Percentiles rank a stretch among this genome's conserved stretches.
Evolutionary conservation across 148 eudicot genomes (phyloP).

Genomic region (Chenopodium formosanum): DNA sequence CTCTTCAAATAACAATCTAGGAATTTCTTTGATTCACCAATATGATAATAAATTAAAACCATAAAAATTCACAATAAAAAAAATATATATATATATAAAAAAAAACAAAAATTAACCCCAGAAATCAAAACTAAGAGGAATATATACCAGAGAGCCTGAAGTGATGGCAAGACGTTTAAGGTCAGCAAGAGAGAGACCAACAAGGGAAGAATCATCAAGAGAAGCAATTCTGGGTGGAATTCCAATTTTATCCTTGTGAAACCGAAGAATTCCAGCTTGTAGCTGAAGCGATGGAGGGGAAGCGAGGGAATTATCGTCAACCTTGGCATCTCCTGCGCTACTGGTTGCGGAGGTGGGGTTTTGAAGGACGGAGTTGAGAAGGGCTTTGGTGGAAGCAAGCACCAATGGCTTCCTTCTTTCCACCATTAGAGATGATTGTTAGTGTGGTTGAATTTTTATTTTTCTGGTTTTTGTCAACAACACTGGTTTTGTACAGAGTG

Average conservation of each 20-base stretch:
- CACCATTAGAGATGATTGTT: slow-evolving; percentile 36
- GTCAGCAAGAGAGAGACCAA: slow-evolving; percentile 59
- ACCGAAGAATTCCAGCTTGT: slow-evolving; percentile 64
- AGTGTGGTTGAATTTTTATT: no score
- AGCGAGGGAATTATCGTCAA: slow-evolving; percentile 10
- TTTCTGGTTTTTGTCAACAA: no score
- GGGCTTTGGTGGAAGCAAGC: slow-evolving; percentile 73
- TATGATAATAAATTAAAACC: background rate
- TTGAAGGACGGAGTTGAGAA: slow-evolving; percentile 43
- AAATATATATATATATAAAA: no score
- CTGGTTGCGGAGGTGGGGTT: background rate
- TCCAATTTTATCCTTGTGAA: slow-evolving; percentile 31
- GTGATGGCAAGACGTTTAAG: slow-evolving; percentile 70
- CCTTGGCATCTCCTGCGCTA: background rate
- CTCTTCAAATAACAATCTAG: no score
- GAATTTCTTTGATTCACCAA: no score
- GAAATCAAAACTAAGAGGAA: background rate
- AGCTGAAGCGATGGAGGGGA: slow-evolving; percentile 31
- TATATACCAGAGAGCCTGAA: slow-evolving; percentile 73
- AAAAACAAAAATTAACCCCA: background rate
- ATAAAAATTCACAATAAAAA: background rate
- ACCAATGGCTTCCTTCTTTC: slow-evolving; percentile 82
- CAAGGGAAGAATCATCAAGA: slow-evolving; percentile 62
- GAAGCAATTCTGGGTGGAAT: slow-evolving; percentile 28
- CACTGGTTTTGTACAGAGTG: no score